These are phyloP conservation scores for Trichoderma pleuroti DNA, from an alignment of 2,329 filamentous ascomycete genomes.

Conservation along the genomic window DNA sequence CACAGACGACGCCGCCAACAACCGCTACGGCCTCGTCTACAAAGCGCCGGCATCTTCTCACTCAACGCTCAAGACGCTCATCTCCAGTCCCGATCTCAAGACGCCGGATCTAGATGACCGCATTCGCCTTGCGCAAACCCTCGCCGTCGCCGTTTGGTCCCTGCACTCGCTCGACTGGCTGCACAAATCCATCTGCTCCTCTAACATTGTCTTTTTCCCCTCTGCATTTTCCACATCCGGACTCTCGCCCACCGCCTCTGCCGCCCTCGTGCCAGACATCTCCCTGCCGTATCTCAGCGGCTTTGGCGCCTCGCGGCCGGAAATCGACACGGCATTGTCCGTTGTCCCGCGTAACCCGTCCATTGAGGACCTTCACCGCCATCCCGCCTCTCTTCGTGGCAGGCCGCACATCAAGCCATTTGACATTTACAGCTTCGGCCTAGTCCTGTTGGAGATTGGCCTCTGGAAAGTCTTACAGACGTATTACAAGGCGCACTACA, in stretches of 20 bases:
- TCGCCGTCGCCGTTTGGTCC: slow-evolving; percentile 45
- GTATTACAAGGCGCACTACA: slow-evolving; percentile 42
- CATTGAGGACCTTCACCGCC: slow-evolving; percentile 45
- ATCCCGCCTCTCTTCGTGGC: slow-evolving; percentile 41
- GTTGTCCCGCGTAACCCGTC: slow-evolving; percentile 41
- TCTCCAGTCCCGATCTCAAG: slow-evolving; percentile 38
- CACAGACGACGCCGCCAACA: slow-evolving; percentile 38
- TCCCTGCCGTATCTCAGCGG: slow-evolving; percentile 46
- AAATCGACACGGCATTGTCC: slow-evolving; percentile 48
- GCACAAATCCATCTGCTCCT: slow-evolving; percentile 53
- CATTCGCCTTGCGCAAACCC: slow-evolving; percentile 39
- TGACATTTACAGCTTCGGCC: slow-evolving; percentile 52
- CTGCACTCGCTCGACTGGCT: slow-evolving; percentile 55
- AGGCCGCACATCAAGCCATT: slow-evolving; percentile 46
- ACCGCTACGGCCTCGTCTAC: slow-evolving; percentile 45
- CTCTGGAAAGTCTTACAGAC: slow-evolving; percentile 44
- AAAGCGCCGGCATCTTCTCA: slow-evolving; percentile 35
- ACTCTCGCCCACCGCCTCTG: slow-evolving; percentile 34
- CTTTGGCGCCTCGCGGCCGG: slow-evolving; percentile 54
- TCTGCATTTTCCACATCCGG: slow-evolving; percentile 36
- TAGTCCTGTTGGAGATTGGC: slow-evolving; percentile 50
- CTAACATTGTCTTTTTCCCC: slow-evolving; percentile 54
- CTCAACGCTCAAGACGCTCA: slow-evolving; percentile 40
- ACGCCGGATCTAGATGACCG: slow-evolving; percentile 45
- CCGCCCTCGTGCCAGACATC: slow-evolving; percentile 39